Evolutionary conservation across 169 alveolate species (phyloP), one percentile per base, ranked within the genome.

Genomic region (Eimeria maxima): DNA sequence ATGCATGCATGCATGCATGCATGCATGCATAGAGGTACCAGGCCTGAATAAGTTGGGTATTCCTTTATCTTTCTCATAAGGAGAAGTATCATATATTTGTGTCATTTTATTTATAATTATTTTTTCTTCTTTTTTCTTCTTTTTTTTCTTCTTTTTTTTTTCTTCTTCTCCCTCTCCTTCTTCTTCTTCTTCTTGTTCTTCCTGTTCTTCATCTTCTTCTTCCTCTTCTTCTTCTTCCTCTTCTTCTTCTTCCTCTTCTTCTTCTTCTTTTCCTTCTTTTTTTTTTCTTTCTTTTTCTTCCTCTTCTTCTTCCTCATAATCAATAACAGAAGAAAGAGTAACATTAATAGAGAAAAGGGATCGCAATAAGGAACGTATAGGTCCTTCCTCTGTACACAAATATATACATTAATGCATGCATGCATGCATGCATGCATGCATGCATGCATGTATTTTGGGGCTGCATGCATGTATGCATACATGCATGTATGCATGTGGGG

Each of bases 21-120:
- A 80, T 65, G 8, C 20, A 14, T 38, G 55, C 2, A 7, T 38
- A n/a, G n/a, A n/a, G n/a, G n/a, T 90, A 71, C 95, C 90, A 10
- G 95, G 95, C 5, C 80, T 65, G 42, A 90, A 55, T 16, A 27
- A 13, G 24, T 44, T 45, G 24, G 80, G 88, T 11, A 90, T 57
- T 60, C 95, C 89, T 44, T 42, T 53, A 81, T 90, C 95, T 45
- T 74, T 81, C 33, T 90, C 95, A 74, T 90, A 90, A n/a, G 95
- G 95, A 14, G 78, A 55, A 11, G 95, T 90, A 44, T 90, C 95
- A 71, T 90, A 73, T 13, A 90, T 90, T 18, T 90, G 87, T 4
- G 47, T 8, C 53, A 76, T 22, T 42, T 76, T 76, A 10, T 22
- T 29, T 2, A 76, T 13, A 76, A 27, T 42, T 33, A 69, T 18